Base-by-base conservation (phyloP, 2,329 filamentous ascomycete genomes). In the Colletotrichum eremochloae region DNA sequence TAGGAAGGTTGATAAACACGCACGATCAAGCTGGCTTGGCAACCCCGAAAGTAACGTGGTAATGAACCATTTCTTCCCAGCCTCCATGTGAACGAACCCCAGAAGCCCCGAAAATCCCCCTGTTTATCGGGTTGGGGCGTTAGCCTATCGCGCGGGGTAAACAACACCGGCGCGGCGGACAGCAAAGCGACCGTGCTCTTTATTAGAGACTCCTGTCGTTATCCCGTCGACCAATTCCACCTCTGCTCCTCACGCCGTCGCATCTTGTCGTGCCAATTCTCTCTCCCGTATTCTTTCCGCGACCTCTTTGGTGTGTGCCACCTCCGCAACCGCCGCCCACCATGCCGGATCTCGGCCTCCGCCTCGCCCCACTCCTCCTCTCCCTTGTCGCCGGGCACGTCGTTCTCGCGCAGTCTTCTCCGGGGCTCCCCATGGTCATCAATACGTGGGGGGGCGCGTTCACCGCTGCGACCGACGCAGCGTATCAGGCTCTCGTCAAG, bases 371-470 rank as follows among this genome's bases (percentile, higher is more conserved):
- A 64, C 65, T 69, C 65, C 12, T 72, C 31, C 36, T 75, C 40
- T 50, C 61, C 42, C 29, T 77, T 20, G 42, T 78, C 60, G 29
- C 75, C 29, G 20, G 72, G 2, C 50, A 63, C 9, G 57, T 68
- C 11, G 60, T 67, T 8, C 44, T 76, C 12, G 74, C 76, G 18
- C 50, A 76, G n/a, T 71, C 77, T 24, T 81, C 83, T 0, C 82
- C 84, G 1, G 81, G 82, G 7, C 77, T 87, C 7, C 87, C 87
- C 3, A 80, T 89, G 74, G 82, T 86, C 15, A 83, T 89, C 74
- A 89, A 88, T 77, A 89, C 87, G 8, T 89, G 87, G 87, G 84
- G 84, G 55, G 87, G 86, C 0, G 79, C 84, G 31, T 89, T 89
- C 75, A 86, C 82, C 3, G 82, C 81, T 1, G 86, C 87, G 31